Conservation (phyloP, 169 alveolate species). For the Eimeria nieschulzi region DNA sequence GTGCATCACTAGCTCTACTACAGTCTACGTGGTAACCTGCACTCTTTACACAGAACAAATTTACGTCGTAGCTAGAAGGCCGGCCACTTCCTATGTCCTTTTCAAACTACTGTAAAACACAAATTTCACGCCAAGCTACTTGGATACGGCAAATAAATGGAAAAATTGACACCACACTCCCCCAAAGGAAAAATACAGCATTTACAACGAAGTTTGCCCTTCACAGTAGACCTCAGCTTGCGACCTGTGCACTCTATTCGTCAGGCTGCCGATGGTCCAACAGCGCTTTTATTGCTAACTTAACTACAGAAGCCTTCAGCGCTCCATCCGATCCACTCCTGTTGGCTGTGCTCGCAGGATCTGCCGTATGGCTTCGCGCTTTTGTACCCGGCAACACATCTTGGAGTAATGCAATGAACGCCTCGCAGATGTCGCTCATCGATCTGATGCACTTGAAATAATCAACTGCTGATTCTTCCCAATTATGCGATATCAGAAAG, state of each 20-base stretch:
- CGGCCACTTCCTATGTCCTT: no score
- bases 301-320: conserved; percentile 55
- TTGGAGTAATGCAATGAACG: conserved; percentile 29
- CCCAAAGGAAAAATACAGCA: no score
- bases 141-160: no score
- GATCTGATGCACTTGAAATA: conserved; percentile 38
- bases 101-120: no score
- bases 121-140: no score
- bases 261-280: conserved; percentile 18
- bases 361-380: background rate
- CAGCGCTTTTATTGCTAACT: conserved; percentile 32
- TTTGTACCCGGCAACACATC: conserved; percentile 30
- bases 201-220: no score
- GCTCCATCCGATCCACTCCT: conserved; percentile 18
- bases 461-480: conserved; percentile 25
- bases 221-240: no score
- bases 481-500: conserved; percentile 2
- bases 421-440: conserved; percentile 65
- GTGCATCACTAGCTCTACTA: no score
- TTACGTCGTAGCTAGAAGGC: no score
- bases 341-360: background rate
- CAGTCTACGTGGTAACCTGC: no score
- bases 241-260: background rate
- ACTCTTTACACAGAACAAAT: no score
- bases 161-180: no score